Evolutionary conservation across 2,329 filamentous ascomycete species (phyloP).

Genomic region (Hymenoscyphus fructigenus): DNA sequence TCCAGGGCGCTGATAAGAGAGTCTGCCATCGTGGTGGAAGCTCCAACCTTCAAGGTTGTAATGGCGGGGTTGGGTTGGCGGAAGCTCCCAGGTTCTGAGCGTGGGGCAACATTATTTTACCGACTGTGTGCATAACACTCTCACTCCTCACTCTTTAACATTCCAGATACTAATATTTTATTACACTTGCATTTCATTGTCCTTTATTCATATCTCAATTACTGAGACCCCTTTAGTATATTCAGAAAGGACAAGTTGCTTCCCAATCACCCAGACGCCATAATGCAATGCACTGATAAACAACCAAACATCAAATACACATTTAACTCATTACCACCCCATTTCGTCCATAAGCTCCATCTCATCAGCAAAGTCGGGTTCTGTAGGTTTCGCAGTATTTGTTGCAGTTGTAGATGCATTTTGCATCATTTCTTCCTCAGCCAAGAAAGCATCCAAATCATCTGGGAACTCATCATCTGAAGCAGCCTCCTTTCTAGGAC

Average conservation of each 20-base stretch:
- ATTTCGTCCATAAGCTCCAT: conserved; percentile 40
- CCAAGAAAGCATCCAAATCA: conserved; percentile 35
- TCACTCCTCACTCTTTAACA: background rate
- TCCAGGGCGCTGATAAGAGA: conserved; percentile 50
- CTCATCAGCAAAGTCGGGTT: conserved; percentile 46
- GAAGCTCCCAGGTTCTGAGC: background rate
- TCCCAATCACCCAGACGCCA: background rate
- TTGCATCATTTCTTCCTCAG: conserved; percentile 31
- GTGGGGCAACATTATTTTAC: conserved; percentile 9
- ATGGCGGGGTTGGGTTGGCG: background rate
- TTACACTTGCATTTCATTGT: background rate
- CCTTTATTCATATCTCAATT: background rate
- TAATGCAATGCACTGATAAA: background rate
- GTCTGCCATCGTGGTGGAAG: conserved; percentile 29
- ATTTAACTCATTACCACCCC: background rate
- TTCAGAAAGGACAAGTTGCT: background rate
- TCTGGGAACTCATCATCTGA: conserved; percentile 40
- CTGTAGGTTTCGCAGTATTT: conserved; percentile 18
- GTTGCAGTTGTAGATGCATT: conserved; percentile 22
- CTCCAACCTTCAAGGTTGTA: conserved; percentile 1
- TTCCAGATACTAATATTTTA: background rate
- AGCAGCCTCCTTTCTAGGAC: conserved; percentile 19
- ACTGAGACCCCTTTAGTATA: background rate
- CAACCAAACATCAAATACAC: background rate
- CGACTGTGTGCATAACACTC: background rate